Evolutionary conservation across 176 grass and related monocot genomes (phyloP), one percentile per base, ranked within the genome.

Genomic region (Ananas comosus): DNA sequence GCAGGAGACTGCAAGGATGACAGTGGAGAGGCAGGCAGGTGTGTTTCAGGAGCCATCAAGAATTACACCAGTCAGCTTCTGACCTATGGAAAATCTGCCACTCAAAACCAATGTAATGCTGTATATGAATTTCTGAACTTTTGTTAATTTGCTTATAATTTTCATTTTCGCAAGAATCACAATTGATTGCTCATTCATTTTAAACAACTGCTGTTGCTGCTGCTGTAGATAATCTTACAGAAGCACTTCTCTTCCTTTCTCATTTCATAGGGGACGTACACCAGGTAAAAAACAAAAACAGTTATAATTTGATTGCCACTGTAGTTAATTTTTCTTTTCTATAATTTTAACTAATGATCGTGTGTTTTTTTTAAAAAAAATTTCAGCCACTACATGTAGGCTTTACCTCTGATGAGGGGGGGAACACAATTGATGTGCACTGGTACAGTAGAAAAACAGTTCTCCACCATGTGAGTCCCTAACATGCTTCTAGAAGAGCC

Each of bases 21-120:
- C 67, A 76, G 76, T 0, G 84, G 84, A 49, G 52, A 76, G 64
- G 51, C 48, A 70, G 88, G 75, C n/a, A 50, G 79, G 11, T 87
- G 88, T 61, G 88, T 91, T 64, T 85, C 88, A 9, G 88, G 84
- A 53, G 81, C 81, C 81, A 91, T 91, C 72, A 85, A 64, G 70
- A 87, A 91, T 77, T 91, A 87, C 70, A 91, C 88, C 16, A 29
- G 73, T 17, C 81, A 91, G 69, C 88, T 91, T 70, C 84, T 87
- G 9, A 53, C 75, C 12, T 91, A 84, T 24, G 59, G 58, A 1
- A 54, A 1, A 25, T 79, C 88, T 16, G 75, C 75, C 4, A 3
- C 47, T 51, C 14, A 67, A 58, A 9, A 74, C 0, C 13, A 82
- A 51, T 85, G 88, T 91, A 85, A 61, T 57, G 11, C 33, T n/a